Percentiles rank a stretch among this genome's conserved stretches.
Conservation (phyloP, 2,329 filamentous ascomycete genomes). For the Penicillium verrucosum region DNA sequence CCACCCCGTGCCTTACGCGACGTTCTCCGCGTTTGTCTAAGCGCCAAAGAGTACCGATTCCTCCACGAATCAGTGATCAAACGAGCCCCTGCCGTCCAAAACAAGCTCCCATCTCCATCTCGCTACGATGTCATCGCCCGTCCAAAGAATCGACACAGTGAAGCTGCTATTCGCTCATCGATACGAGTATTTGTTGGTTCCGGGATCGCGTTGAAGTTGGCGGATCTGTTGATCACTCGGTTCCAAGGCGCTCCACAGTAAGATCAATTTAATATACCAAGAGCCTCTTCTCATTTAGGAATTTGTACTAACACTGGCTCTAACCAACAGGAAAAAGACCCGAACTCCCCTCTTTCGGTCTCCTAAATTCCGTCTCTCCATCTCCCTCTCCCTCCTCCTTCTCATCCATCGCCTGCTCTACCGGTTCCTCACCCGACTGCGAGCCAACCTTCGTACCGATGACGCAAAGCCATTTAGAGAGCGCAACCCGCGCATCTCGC, state of each 20-base stretch:
- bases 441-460: slow-evolving; percentile 74
- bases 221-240: slow-evolving; percentile 48
- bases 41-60: slow-evolving; percentile 79
- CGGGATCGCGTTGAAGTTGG: slow-evolving; percentile 61
- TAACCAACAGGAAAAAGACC: slow-evolving; percentile 31
- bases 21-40: slow-evolving; percentile 77
- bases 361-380: slow-evolving; percentile 70
- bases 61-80: slow-evolving; percentile 81
- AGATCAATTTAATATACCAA: slow-evolving; percentile 1
- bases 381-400: slow-evolving; percentile 79
- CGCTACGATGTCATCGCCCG: slow-evolving; percentile 52
- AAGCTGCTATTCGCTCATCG: slow-evolving; percentile 66
- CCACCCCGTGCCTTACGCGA: slow-evolving; percentile 80
- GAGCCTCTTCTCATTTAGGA: neutral
- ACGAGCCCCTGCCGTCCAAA: slow-evolving; percentile 61
- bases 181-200: slow-evolving; percentile 67
- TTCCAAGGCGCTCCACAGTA: slow-evolving; percentile 26
- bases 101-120: slow-evolving; percentile 49
- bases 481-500: slow-evolving; percentile 74
- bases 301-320: neutral
- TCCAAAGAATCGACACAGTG: slow-evolving; percentile 64
- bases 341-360: slow-evolving; percentile 51
- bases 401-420: slow-evolving; percentile 85
- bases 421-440: slow-evolving; percentile 80
- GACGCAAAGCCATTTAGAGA: slow-evolving; percentile 75